Percentiles rank a stretch among this genome's conserved stretches.
These are phyloP conservation scores for Durio zibethinus DNA, from an alignment of 345 rosid genomes.

Conservation along the genomic window DNA sequence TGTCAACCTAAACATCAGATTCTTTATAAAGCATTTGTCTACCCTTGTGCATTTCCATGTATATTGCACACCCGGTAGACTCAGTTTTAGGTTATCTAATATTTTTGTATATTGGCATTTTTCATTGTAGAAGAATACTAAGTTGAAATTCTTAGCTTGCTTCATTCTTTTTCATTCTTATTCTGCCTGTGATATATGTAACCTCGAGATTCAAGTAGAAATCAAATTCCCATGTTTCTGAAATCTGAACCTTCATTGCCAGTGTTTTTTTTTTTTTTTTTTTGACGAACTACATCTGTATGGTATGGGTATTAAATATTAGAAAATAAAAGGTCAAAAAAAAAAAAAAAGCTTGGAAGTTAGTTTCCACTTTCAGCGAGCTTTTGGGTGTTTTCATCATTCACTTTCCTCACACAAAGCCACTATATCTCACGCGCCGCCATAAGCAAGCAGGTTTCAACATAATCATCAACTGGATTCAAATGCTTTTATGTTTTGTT, in stretches of 20 bases:
- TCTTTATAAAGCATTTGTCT: conserved; percentile 8
- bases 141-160: conserved; percentile 6
- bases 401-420: background rate
- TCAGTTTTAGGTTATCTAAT: background rate
- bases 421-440: background rate
- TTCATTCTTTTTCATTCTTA: conserved; percentile 10
- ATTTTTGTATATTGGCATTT: conserved; percentile 12
- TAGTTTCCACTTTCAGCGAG: too few relatives aligned
- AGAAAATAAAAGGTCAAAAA: too few relatives aligned
- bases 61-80: background rate
- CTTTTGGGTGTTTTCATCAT: background rate
- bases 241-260: background rate
- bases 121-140: background rate
- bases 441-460: background rate
- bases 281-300: too few relatives aligned
- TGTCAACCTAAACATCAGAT: conserved; percentile 30
- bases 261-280: too few relatives aligned
- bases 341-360: too few relatives aligned
- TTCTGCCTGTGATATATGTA: conserved; percentile 5
- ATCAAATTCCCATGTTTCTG: background rate
- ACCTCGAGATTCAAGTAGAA: conserved; percentile 1
- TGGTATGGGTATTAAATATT: too few relatives aligned
- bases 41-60: conserved; percentile 10
- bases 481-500: background rate
- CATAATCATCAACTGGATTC: background rate